A percentile compares a stretch with the other conserved stretches of the same genome.
Conservation (phyloP, 805 yeast species). For the Candida verbasci region DNA sequence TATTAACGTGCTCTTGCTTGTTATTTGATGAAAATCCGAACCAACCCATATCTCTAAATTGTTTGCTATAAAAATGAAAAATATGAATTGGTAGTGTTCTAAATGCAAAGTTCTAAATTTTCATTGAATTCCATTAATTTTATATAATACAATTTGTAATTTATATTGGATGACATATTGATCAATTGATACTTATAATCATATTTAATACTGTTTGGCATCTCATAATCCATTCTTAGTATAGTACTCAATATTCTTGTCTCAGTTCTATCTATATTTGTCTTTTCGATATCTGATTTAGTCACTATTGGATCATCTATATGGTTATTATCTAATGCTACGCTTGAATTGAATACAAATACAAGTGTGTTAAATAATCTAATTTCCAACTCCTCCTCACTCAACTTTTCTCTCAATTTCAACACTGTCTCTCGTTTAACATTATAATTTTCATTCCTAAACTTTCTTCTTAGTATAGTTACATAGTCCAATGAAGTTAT, state of each 20-base stretch:
- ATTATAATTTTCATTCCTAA: conserved; percentile 17
- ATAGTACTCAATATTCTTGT: conserved; percentile 19
- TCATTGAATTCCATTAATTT: conserved; percentile 27
- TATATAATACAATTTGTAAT: conserved; percentile 21
- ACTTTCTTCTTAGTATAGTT: conserved; percentile 22
- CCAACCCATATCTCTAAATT: conserved; percentile 13
- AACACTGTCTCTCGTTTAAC: conserved; percentile 13
- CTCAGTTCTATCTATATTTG: conserved; percentile 16
- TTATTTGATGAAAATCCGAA: conserved; percentile 10
- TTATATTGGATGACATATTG: conserved; percentile 9
- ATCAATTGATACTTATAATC: conserved; percentile 22
- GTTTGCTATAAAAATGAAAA: no score
- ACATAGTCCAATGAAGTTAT: conserved; percentile 12
- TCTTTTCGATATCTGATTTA: conserved; percentile 14
- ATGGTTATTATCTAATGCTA: conserved; percentile 11
- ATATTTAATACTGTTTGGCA: conserved; percentile 20
- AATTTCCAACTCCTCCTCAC: conserved; percentile 13
- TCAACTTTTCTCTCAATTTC: conserved; percentile 2
- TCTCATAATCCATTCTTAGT: conserved; percentile 17
- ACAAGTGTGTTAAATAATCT: conserved; percentile 23
- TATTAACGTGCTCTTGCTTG: no score
- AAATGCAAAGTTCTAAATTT: conserved; percentile 19
- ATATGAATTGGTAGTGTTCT: no score
- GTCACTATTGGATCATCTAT: conserved; percentile 11
- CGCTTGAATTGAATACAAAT: conserved; percentile 31